Evolutionary conservation across 257 asterid genomes (phyloP), one percentile per base, ranked within the genome.

Genomic region (Euphrasia confusa): DNA sequence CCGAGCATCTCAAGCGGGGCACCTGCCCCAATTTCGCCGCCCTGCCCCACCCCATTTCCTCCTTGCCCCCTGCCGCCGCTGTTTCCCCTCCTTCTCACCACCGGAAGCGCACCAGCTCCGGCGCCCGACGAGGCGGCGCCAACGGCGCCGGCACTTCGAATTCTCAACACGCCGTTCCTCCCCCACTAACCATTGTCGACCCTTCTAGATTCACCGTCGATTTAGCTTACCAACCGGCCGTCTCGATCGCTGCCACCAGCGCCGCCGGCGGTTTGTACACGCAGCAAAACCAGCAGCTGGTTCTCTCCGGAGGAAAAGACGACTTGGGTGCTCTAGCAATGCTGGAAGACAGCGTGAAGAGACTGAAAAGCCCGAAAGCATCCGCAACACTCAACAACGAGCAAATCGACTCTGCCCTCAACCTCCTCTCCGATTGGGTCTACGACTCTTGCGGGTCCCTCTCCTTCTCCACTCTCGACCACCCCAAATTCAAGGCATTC

Each of bases 1-100:
- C 99, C 63, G 99, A 93, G 79, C 99, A 93, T 70, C 92, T 93
- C 47, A 93, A 89, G 67, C 65, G 95, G 15, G 97, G 97, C 32
- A 89, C 99, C 37, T 93, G 99, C 72, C 96, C 97, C 15, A 93
- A 87, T 75, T 91, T 91, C 75, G 73, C 81, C 54, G 68, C 95
- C 18, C 74, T 61, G 5, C 80, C 85, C 0, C 82, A 75, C 15
- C 95, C 96, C 79, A 91, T 84, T 69, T 78, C 98, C 0, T 77
- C 96, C 1, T 73, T 79, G 17, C 85, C 85, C 2, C 63, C 87
- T 1, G 18, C 80, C 14, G 42, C 84, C 9, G 21, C 77, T 10
- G 40, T 12, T 12, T 21, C 64, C 39, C 53, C 64, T 24, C 53
- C 68, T 8, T 56, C 78, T 28, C 74, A 64, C 68, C 70, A 73